Evolutionary conservation across 163 green algal species (phyloP).

Genomic region (Scenedesmus sp.): DNA sequence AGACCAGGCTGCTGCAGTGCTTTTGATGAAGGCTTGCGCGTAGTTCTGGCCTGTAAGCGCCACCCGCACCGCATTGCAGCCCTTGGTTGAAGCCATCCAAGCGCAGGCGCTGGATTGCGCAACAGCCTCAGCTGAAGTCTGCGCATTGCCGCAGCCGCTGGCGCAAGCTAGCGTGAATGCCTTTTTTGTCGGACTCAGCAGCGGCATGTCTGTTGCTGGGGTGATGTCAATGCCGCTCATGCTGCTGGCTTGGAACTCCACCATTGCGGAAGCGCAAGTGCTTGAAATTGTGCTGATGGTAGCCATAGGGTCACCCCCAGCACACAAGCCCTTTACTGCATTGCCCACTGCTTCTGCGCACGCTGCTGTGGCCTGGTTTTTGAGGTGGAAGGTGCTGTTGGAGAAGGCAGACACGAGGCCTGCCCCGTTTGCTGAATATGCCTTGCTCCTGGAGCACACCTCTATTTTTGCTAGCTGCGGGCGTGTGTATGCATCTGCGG

Average conservation of each 20-base stretch:
- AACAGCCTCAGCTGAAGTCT: slow-evolving; percentile 47
- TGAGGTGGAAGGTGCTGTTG: slow-evolving; percentile 41
- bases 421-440: slow-evolving; percentile 39
- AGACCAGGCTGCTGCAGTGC: slow-evolving; percentile 46
- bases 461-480: slow-evolving; percentile 40
- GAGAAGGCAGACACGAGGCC: slow-evolving; percentile 31
- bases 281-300: slow-evolving; percentile 39
- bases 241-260: slow-evolving; percentile 35
- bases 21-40: slow-evolving; percentile 48
- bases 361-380: slow-evolving; percentile 36
- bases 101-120: slow-evolving; percentile 49
- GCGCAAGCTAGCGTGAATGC: slow-evolving; percentile 38
- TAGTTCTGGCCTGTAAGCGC: slow-evolving; percentile 37
- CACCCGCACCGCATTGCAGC: slow-evolving; percentile 47
- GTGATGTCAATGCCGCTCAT: slow-evolving; percentile 52
- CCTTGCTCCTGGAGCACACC: slow-evolving; percentile 37
- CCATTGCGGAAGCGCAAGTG: slow-evolving; percentile 48
- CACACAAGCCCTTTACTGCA: slow-evolving; percentile 44
- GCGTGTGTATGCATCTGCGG: slow-evolving; percentile 42
- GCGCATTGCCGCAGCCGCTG: slow-evolving; percentile 41
- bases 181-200: slow-evolving; percentile 29
- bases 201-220: slow-evolving; percentile 15
- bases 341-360: slow-evolving; percentile 52
- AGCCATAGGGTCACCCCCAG: slow-evolving; percentile 43
- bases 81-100: slow-evolving; percentile 38